Conservation (phyloP, 2,329 filamentous ascomycete genomes). For the Fusarium coicis region DNA sequence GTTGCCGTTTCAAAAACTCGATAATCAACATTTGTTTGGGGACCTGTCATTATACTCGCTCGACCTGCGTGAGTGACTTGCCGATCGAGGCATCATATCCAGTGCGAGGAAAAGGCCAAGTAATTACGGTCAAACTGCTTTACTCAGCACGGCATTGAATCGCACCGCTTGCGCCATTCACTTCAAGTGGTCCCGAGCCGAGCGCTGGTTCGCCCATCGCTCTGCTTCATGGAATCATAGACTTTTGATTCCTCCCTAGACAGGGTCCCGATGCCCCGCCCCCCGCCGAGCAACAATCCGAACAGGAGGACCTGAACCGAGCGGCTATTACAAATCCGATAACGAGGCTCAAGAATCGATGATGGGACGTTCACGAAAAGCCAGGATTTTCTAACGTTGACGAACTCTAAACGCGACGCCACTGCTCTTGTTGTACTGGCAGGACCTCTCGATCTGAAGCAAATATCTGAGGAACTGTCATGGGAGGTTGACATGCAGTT, state of each 20-base stretch:
- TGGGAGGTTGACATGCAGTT: conserved; percentile 16
- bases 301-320: conserved; percentile 13
- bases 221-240: conserved; percentile 38
- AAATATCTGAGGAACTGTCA: conserved; percentile 4
- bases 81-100: conserved; percentile 23
- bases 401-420: background rate
- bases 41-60: background rate
- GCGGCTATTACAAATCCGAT: conserved; percentile 11
- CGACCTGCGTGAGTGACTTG: conserved; percentile 18
- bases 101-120: conserved; percentile 7
- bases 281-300: conserved; percentile 24
- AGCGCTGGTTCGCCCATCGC: conserved; percentile 33
- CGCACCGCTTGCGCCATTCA: conserved; percentile 39
- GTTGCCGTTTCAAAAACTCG: background rate
- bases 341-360: conserved; percentile 5
- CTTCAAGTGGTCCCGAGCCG: conserved; percentile 30
- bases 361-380: background rate
- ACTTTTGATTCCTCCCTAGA: conserved; percentile 19
- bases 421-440: background rate
- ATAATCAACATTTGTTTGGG: background rate
- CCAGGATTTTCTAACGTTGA: background rate
- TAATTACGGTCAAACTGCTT: conserved; percentile 10
- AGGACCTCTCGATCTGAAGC: background rate
- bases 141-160: conserved; percentile 39
- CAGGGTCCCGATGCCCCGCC: conserved; percentile 30